Evolutionary conservation across 2,329 filamentous ascomycete species (phyloP), one percentile per base, ranked within the genome.

Genomic region (Myriosclerotinia curreyana): DNA sequence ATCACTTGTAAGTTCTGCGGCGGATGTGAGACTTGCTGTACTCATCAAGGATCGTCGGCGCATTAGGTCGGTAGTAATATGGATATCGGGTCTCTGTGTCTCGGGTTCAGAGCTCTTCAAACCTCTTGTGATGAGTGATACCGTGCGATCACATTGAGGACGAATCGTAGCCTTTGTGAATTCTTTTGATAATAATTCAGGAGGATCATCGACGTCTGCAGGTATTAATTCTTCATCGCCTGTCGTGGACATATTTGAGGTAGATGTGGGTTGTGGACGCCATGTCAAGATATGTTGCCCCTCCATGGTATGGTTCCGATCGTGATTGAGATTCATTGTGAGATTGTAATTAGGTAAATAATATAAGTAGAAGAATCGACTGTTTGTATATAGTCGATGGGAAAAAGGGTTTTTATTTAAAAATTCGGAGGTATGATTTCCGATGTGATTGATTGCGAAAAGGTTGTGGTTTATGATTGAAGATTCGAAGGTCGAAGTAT

Each of bases 1-100:
- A 73, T 97, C 95, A 76, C 93, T 97, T n/a, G 92, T 97, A 64
- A 98, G 82, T 69, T 97, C 94, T 46, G 90, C 90, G 3, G 92
- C 96, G 1, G 93, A 96, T 53, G 62, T 83, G 66, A 89, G 78
- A 77, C 92, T 96, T 69, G 86, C 80, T 73, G 88, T 94, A 80
- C 91, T 96, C 75, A 87, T 89, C 66, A 90, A 94, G 66, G 86
- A 81, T 70, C 75, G 60, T 51, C 77, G 74, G 48, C 73, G 70
- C 55, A 69, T 67, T 22, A 74, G 42, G 38, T 80, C 78, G 50
- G 79, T 79, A 6, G 75, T 70, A 62, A 77, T 70, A 51, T 75
- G 73, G 15, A 78, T 75, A 42, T 75, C 75, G 52, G 73, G 70
- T 53, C 76, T 77, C 8, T 31, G 54, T 7, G 73, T 67, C 40